Percentiles rank a stretch among this genome's conserved stretches.
Evolutionary conservation across 192 early-diverging fungal species (phyloP).

Genomic region (Paraglomus brasilianum): DNA sequence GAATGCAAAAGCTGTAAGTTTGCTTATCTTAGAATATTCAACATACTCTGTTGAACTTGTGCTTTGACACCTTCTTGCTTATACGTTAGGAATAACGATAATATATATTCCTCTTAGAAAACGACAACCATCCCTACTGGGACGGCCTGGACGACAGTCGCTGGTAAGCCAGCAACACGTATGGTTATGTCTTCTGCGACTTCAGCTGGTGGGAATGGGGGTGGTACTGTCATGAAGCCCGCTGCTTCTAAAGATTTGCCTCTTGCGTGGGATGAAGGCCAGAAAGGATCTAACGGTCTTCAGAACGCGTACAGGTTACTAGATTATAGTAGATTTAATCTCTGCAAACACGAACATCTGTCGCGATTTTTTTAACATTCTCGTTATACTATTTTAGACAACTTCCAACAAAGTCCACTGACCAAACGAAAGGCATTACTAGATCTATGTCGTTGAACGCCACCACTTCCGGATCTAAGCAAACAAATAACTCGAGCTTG

Average conservation of each 20-base stretch:
- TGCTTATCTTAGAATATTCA: not conserved
- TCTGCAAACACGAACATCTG: too few species aligned
- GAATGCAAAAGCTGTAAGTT: conserved; percentile 2
- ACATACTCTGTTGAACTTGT: too few species aligned
- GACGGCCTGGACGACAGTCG: conserved; percentile 43
- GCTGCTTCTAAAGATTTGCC: not conserved
- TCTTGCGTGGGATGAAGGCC: conserved; percentile 33
- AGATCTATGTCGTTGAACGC: conserved; percentile 34
- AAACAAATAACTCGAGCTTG: not conserved
- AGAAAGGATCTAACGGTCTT: too few species aligned
- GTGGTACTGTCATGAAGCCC: not conserved
- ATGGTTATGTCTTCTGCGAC: conserved; percentile 8
- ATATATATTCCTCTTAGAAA: conserved; percentile 10
- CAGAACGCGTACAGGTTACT: too few species aligned
- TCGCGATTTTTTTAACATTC: too few species aligned
- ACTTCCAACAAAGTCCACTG: not conserved
- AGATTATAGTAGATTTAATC: too few species aligned
- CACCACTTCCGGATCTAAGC: conserved; percentile 1
- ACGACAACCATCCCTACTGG: conserved; percentile 10
- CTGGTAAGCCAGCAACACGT: conserved; percentile 22
- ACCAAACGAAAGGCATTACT: conserved; percentile 27
- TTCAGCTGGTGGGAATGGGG: not conserved
- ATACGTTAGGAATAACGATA: not conserved
- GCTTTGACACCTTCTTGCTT: not conserved
- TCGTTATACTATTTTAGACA: not conserved